These are phyloP conservation scores for Fagopyrum homotropicum DNA, from an alignment of 148 eudicot genomes.

Conservation along the genomic window DNA sequence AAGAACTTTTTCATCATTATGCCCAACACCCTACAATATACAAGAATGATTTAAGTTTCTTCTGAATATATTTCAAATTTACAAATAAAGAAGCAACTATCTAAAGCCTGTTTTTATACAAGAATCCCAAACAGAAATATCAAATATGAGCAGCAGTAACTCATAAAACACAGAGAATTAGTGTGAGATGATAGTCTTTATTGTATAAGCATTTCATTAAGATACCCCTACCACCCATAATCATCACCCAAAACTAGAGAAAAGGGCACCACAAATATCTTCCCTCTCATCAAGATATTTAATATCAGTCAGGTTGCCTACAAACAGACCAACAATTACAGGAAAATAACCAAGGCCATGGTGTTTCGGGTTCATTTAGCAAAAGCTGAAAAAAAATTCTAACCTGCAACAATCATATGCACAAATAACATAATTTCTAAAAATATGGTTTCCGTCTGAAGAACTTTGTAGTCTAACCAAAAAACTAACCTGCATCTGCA, in stretches of 20 bases:
- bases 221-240: background rate
- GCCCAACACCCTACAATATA: constrained; percentile 74
- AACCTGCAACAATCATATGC: background rate
- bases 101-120: background rate
- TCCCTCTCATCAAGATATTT: background rate
- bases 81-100: background rate
- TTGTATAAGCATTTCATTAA: background rate
- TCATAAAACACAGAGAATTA: background rate
- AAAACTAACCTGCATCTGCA: constrained; percentile 90
- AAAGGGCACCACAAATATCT: background rate
- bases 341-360: too few species aligned
- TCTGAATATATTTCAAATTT: background rate
- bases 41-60: background rate
- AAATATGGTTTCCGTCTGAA: background rate
- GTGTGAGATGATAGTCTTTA: background rate
- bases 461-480: background rate
- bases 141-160: background rate
- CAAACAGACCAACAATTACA: too few species aligned
- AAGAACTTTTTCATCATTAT: constrained; percentile 92
- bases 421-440: background rate
- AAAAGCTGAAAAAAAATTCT: background rate
- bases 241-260: background rate
- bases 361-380: background rate
- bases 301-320: too few species aligned
- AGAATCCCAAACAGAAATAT: background rate